These are phyloP conservation scores for Fomitopsis palustris DNA, from an alignment of 1,284 basidiomycete species.

Conservation along the genomic window DNA sequence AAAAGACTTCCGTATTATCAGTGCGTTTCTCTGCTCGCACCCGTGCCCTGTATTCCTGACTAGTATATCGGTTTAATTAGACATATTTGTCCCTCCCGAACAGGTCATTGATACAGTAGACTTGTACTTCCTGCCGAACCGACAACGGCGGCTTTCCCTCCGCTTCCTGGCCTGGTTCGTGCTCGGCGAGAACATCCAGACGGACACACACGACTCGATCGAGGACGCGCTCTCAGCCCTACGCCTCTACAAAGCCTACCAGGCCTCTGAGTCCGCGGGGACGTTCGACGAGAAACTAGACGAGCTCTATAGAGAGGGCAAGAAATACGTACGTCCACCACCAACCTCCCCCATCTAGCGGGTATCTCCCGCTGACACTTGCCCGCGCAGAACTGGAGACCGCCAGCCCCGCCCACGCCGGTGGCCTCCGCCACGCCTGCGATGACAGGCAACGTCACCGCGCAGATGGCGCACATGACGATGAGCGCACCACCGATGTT, in stretches of 20 bases:
- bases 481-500: neutral
- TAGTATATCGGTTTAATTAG: no score
- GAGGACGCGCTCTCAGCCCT: slow-evolving; percentile 92
- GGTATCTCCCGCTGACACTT: neutral
- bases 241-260: slow-evolving; percentile 83
- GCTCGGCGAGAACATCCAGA: slow-evolving; percentile 88
- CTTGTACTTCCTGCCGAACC: slow-evolving; percentile 80
- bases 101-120: slow-evolving; percentile 98
- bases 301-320: slow-evolving; percentile 71
- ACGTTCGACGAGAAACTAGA: slow-evolving; percentile 89
- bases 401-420: slow-evolving; percentile 8
- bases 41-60: no score
- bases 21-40: slow-evolving; percentile 42
- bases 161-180: slow-evolving; percentile 95
- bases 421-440: neutral
- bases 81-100: slow-evolving; percentile 92
- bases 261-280: slow-evolving; percentile 73
- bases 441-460: neutral
- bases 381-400: slow-evolving; percentile 18
- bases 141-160: slow-evolving; percentile 88
- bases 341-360: no score
- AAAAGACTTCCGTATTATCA: slow-evolving; percentile 99
- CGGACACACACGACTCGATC: slow-evolving; percentile 93
- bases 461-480: neutral
- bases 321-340: slow-evolving; percentile 52